phyloP scores from a whole-genome alignment of 1,284 basidiomycete species.

The Ustilago bromivora region DNA sequence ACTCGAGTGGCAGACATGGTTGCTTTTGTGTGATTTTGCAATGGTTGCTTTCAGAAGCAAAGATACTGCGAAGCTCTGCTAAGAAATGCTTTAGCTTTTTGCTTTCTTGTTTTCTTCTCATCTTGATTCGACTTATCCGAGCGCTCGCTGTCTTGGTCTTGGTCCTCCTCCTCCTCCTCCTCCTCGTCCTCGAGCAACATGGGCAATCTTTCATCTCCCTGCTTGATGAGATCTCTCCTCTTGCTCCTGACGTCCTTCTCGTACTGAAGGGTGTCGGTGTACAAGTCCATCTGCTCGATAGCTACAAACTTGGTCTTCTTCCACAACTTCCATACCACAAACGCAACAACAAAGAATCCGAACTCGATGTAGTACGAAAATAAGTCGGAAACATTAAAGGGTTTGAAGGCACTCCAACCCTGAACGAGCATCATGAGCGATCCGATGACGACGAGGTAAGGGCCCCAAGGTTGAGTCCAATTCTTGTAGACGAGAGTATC shows the following conservation, averaged over 20 bases:
- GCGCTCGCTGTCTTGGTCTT: not conserved
- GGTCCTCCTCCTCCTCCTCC: conserved; percentile 11
- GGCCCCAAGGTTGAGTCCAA: conserved; percentile 70
- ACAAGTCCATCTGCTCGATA: conserved; percentile 61
- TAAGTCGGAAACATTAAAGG: conserved; percentile 54
- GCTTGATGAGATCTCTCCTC: conserved; percentile 24
- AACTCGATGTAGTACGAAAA: conserved; percentile 72
- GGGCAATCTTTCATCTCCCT: conserved; percentile 29
- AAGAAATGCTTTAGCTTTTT: conserved; percentile 20
- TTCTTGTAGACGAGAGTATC: conserved; percentile 71
- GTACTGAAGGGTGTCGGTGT: conserved; percentile 54
- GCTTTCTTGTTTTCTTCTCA: conserved; percentile 12
- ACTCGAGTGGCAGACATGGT: not conserved
- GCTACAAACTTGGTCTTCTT: conserved; percentile 44
- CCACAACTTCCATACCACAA: conserved; percentile 50
- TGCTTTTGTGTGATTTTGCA: not conserved
- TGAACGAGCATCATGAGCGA: conserved; percentile 65
- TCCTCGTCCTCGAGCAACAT: conserved; percentile 41
- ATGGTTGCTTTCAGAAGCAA: conserved; percentile 19
- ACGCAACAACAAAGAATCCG: conserved; percentile 49
- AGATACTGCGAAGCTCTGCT: conserved; percentile 39
- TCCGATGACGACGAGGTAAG: conserved; percentile 57
- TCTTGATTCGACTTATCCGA: conserved; percentile 10
- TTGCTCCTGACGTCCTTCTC: conserved; percentile 33
- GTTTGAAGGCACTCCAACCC: conserved; percentile 59